Percentiles rank a stretch among this genome's conserved stretches.
Evolutionary conservation across 768 basidiomycete genomes (phyloP).

Genomic region (Polyporus arcularius): DNA sequence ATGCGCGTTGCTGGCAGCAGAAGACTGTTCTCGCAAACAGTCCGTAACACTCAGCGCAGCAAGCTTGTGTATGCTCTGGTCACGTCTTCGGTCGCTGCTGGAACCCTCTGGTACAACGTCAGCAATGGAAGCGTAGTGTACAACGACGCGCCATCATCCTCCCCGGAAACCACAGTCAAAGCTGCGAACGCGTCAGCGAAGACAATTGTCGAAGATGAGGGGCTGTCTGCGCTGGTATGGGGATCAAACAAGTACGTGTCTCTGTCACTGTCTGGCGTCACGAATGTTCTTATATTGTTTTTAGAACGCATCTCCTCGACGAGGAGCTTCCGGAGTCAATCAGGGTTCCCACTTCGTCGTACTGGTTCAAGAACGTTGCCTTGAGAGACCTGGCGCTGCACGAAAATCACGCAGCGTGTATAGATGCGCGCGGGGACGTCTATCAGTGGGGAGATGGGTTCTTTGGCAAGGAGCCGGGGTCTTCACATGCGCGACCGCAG

Average conservation of each 20-base stretch:
- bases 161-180: constrained; percentile 4
- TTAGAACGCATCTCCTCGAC: constrained; percentile 49
- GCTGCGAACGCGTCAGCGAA: neutral
- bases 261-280: constrained; percentile 40
- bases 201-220: constrained; percentile 21
- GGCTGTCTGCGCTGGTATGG: constrained; percentile 62
- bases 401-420: constrained; percentile 66
- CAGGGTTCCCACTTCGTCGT: constrained; percentile 49
- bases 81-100: constrained; percentile 37
- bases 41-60: neutral
- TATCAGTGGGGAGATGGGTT: constrained; percentile 83
- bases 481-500: constrained; percentile 41
- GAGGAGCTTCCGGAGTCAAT: constrained; percentile 41
- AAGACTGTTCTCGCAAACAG: constrained; percentile 4
- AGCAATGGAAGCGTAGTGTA: constrained; percentile 27
- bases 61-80: constrained; percentile 18
- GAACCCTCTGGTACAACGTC: constrained; percentile 42
- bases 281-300: constrained; percentile 3
- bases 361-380: constrained; percentile 67
- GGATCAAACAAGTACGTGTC: constrained; percentile 68
- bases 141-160: constrained; percentile 34
- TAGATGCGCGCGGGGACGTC: constrained; percentile 78
- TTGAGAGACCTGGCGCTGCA: constrained; percentile 75
- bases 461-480: constrained; percentile 34
- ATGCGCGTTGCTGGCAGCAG: neutral